Percentiles rank a stretch among this genome's conserved stretches.
Conservation (phyloP, 2,329 filamentous ascomycete genomes). For the Hymenoscyphus scutula region DNA sequence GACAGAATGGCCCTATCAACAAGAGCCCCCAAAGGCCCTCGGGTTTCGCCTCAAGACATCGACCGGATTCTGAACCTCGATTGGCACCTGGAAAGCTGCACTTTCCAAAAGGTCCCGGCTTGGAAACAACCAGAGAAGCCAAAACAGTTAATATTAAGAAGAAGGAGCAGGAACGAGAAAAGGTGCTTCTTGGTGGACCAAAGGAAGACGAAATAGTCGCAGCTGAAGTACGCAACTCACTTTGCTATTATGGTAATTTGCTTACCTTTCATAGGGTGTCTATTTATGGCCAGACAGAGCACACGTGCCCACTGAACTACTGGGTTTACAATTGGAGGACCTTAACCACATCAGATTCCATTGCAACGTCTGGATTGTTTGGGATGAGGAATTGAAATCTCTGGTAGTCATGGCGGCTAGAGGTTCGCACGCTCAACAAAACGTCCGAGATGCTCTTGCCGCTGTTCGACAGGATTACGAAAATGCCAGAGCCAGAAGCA, state of each 20-base stretch:
- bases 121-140: not conserved
- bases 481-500: conserved; percentile 22
- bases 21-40: not conserved
- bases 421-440: conserved; percentile 5
- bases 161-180: not conserved
- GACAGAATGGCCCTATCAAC: not conserved
- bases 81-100: not conserved
- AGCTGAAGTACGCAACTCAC: not conserved
- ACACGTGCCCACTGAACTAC: conserved; percentile 15
- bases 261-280: conserved; percentile 14
- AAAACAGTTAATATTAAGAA: not conserved
- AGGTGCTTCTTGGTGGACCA: not conserved
- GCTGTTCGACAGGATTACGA: conserved; percentile 27
- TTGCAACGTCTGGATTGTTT: conserved; percentile 25
- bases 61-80: not conserved
- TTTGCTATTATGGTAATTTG: not conserved
- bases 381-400: conserved; percentile 15
- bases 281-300: conserved; percentile 28
- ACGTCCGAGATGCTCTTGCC: conserved; percentile 19
- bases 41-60: not conserved
- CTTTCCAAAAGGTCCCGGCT: not conserved
- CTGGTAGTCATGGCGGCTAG: conserved; percentile 18
- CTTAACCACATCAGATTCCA: conserved; percentile 23
- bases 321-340: conserved; percentile 25
- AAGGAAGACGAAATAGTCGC: not conserved